phyloP scores from a whole-genome alignment of 2,329 filamentous ascomycete species.

The Penicillium italicum region DNA sequence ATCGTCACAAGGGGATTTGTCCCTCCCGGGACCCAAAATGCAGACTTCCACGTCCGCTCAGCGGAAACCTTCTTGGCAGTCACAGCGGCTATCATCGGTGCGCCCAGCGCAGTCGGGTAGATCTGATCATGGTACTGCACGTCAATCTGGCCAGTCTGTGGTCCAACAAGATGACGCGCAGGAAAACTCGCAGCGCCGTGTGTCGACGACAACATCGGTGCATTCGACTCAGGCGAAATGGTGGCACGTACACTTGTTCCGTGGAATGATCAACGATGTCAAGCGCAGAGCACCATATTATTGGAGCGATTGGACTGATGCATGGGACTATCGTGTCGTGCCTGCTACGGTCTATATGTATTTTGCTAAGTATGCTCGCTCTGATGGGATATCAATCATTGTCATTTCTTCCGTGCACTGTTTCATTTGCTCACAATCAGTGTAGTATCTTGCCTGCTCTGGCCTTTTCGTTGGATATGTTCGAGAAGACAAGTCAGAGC shows the following conservation, averaged over 20 bases:
- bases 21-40: slow-evolving; percentile 27
- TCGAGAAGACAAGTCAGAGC: slow-evolving; percentile 76
- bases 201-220: slow-evolving; percentile 12
- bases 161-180: slow-evolving; percentile 2
- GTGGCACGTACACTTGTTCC: slow-evolving; percentile 73
- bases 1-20: slow-evolving; percentile 21
- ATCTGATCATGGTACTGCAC: slow-evolving; percentile 9
- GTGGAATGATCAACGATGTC: slow-evolving; percentile 76
- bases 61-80: slow-evolving; percentile 29
- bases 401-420: not conserved
- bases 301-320: slow-evolving; percentile 76
- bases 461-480: slow-evolving; percentile 91
- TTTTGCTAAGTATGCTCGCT: slow-evolving; percentile 72
- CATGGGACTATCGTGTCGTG: slow-evolving; percentile 85
- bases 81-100: slow-evolving; percentile 20
- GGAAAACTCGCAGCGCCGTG: slow-evolving; percentile 9
- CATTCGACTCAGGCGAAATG: slow-evolving; percentile 45
- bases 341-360: slow-evolving; percentile 91
- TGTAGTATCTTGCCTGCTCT: slow-evolving; percentile 76
- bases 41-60: slow-evolving; percentile 26
- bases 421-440: slow-evolving; percentile 11
- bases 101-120: slow-evolving; percentile 20
- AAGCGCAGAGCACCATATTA: slow-evolving; percentile 73
- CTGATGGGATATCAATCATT: not conserved
- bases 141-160: slow-evolving; percentile 9